phyloP scores from a whole-genome alignment of 495 filamentous ascomycete species.

The Annulohypoxylon bovei region DNA sequence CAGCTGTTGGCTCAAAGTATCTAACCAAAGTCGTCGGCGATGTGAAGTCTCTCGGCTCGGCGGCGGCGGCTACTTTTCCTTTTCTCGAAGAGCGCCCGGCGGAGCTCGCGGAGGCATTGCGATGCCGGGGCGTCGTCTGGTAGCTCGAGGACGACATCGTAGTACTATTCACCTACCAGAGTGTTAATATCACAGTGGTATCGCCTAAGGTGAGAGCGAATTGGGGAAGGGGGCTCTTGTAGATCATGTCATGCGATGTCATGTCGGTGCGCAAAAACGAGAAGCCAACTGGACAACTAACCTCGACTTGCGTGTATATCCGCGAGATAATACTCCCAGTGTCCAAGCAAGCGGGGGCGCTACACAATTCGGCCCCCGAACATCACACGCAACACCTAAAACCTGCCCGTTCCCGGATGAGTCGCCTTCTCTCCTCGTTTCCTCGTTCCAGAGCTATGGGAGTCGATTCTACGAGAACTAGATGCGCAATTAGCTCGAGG shows the following conservation, averaged over 20 bases:
- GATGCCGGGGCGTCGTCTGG: conserved; percentile 61
- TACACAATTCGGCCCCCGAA: conserved; percentile 59
- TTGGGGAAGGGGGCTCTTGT: conserved; percentile 32
- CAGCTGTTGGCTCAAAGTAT: conserved; percentile 83
- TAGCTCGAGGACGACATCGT: conserved; percentile 57
- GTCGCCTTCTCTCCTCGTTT: conserved; percentile 49
- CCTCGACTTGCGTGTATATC: conserved; percentile 45
- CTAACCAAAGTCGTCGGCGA: conserved; percentile 62
- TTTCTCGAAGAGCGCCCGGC: conserved; percentile 56
- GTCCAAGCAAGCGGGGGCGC: conserved; percentile 53
- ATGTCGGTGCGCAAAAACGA: conserved; percentile 18
- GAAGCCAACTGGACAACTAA: conserved; percentile 24
- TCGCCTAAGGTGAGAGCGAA: conserved; percentile 18
- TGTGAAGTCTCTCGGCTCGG: conserved; percentile 58
- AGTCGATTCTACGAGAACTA: conserved; percentile 40
- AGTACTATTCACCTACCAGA: conserved; percentile 45
- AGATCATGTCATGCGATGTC: too few relatives aligned
- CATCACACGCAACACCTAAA: conserved; percentile 59
- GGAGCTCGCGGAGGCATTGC: conserved; percentile 68
- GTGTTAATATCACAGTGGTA: conserved; percentile 36
- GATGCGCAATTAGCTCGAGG: conserved; percentile 40
- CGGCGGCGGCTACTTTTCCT: conserved; percentile 49
- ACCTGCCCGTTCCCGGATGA: conserved; percentile 56
- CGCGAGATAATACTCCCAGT: conserved; percentile 45
- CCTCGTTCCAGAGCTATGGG: conserved; percentile 46